Evolutionary conservation across 805 yeast species (phyloP).

Genomic region (Metschnikowia chrysomelidarum): DNA sequence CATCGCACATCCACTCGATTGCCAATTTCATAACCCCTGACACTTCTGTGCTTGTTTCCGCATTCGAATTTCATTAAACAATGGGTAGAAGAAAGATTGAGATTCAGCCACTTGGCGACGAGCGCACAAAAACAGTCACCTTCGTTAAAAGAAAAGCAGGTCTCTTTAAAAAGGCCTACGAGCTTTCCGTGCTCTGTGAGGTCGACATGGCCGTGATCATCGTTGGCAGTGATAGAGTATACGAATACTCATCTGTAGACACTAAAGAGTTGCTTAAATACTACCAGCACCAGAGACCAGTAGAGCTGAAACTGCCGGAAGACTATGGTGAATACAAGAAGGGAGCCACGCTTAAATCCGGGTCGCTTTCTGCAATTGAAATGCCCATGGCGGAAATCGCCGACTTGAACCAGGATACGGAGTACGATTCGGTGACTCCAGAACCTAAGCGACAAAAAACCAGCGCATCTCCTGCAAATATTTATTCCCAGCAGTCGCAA

Average conservation of each 20-base stretch:
- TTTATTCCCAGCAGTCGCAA: slow-evolving; percentile 15
- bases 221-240: slow-evolving; percentile 73
- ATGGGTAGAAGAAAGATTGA: slow-evolving; percentile 98
- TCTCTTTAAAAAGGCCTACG: slow-evolving; percentile 82
- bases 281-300: slow-evolving; percentile 31
- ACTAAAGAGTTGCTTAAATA: slow-evolving; percentile 34
- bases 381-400: slow-evolving; percentile 22
- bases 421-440: slow-evolving; percentile 34
- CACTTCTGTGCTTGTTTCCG: too few species aligned
- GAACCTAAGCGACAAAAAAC: slow-evolving; percentile 32
- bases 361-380: slow-evolving; percentile 18
- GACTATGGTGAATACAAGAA: slow-evolving; percentile 63
- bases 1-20: too few species aligned
- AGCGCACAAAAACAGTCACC: slow-evolving; percentile 81
- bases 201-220: slow-evolving; percentile 91
- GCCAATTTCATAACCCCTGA: too few species aligned
- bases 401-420: slow-evolving; percentile 23
- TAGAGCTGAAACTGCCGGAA: slow-evolving; percentile 63
- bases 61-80: too few species aligned
- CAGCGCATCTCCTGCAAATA: slow-evolving; percentile 12
- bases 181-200: slow-evolving; percentile 84
- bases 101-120: slow-evolving; percentile 87
- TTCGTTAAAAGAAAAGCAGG: slow-evolving; percentile 95
- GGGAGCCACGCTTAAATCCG: slow-evolving; percentile 26
- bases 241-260: slow-evolving; percentile 78